Base-by-base conservation (phyloP, 2,329 filamentous ascomycete species). In the Stachybotrys chlorohalonatus region DNA sequence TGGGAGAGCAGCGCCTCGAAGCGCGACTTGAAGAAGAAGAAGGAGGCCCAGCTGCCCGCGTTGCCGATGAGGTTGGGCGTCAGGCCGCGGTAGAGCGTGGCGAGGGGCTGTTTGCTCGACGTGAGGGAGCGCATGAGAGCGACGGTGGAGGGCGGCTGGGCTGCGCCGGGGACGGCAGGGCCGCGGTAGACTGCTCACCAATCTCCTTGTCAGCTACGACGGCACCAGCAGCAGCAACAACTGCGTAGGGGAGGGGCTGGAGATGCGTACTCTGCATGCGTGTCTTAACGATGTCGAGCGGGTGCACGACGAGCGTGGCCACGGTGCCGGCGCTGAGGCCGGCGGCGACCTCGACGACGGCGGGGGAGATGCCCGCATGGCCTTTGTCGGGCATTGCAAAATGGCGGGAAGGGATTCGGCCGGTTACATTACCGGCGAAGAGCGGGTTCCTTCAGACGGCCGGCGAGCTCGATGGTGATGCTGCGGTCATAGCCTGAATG, bases 281-380 rank as follows among this genome's bases (percentile, higher is more conserved):
- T 57, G 93, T 97, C 79, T 99, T 99, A 68, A 97, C 85, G 59
- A 99, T 85, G 73, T 99, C 94, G 57, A 99, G 83, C 36, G 94
- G 94, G 68, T 97, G 93, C 53, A 94, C 87, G 55, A 85, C 86
- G 51, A 97, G 79, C 30, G 94, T 97, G 53, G 92, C 88, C 62
- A 91, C 81, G 55, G 90, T 81, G 58, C 94, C 94, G 56, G 94
- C 94, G 60, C 87, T 88, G 71, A 99, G 87, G 63, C 94, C 94
- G 58, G 94, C 90, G 69, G 92, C 78, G 66, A 87, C 87, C 80
- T 97, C 94, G 72, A 96, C 82, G 67, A 89, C 72, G 63, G 88
- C 90, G 72, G 89, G 84, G 66, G 87, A 86, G 67, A 87, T 76
- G 72, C 80, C 82, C 74, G 75, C 81, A 77, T 80, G 66, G 60